Evolutionary conservation across 2,329 filamentous ascomycete species (phyloP), one percentile per base, ranked within the genome.

Genomic region (Chaetomium olivaceum): DNA sequence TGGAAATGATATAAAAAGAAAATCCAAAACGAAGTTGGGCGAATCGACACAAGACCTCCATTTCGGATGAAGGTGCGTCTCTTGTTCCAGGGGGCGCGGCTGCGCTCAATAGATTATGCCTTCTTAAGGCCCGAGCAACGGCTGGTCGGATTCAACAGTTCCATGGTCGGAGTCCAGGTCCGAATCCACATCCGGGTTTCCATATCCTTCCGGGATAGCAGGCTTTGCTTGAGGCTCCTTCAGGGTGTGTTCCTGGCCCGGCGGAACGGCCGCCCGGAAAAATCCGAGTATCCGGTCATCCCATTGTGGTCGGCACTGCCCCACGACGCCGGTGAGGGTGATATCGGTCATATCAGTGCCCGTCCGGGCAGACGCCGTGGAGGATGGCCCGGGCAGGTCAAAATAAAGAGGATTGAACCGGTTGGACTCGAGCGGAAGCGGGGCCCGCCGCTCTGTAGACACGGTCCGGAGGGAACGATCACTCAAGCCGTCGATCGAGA

Each of bases 331-430:
- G n/a, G 67, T 67, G 2, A 71, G 68, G 1, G 67, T 59, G 27
- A 72, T 67, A 0, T 68, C 69, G 27, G 68, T 69, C 12, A 50
- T 43, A 19, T 46, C 19, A 3, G 68, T 58, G 31, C 21, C 46
- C 3, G 69, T 64, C 25, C 61, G 57, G 1, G 55, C 43, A 3
- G 66, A 67, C 23, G 43, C 57, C 23, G 62, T 63, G 21, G 67
- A 70, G 1, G 68, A 21, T 16, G 69, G 70, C 8, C 68, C 69
- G 29, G 64, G 46, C 2, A 25, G 65, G n/a, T 16, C 58, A 58
- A 68, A 69, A 23, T 62, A 67, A 12, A 66, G 27, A 4, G 36
- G 16, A 25, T 68, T 55, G 14, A 50, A 23, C 7, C 58, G 66
- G 48, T 57, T 67, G 43, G 67, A 67, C 23, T 70, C 59, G 12